Percentiles rank a stretch among this genome's conserved stretches.
phyloP scores from a whole-genome alignment of 169 alveolate genomes.

The Plasmodium gaboni region DNA sequence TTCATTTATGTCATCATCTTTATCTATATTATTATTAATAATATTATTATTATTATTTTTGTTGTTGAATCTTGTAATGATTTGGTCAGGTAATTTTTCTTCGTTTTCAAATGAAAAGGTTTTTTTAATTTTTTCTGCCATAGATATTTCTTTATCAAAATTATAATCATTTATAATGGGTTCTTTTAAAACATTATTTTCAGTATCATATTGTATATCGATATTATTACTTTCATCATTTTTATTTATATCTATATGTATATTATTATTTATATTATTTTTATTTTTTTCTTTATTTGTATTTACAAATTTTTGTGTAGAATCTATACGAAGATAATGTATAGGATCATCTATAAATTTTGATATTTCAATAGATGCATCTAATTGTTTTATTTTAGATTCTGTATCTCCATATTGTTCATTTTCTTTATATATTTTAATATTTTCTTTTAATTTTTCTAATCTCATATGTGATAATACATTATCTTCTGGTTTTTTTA shows the following conservation, averaged over 20 bases:
- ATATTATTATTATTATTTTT: background rate
- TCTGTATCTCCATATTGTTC: conserved; percentile 51
- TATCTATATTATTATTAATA: background rate
- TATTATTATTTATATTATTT: background rate
- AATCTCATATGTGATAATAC: conserved; percentile 22
- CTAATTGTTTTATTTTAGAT: conserved; percentile 50
- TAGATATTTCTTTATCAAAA: conserved; percentile 31
- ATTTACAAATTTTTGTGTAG: conserved; percentile 12
- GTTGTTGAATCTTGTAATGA: background rate
- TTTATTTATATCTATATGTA: background rate
- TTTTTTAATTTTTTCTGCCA: conserved; percentile 48
- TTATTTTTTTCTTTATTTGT: background rate
- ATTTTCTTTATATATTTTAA: conserved; percentile 38
- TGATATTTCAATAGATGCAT: conserved; percentile 47
- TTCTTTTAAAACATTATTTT: conserved; percentile 18
- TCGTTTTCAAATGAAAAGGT: conserved; percentile 35
- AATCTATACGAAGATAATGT: conserved; percentile 42
- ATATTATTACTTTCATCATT: background rate
- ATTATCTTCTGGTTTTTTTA: conserved; percentile 39
- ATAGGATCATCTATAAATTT: conserved; percentile 56
- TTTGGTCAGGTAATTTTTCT: conserved; percentile 20
- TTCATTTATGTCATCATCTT: background rate
- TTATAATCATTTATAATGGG: conserved; percentile 56
- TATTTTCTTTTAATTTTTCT: conserved; percentile 36
- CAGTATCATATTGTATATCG: background rate